Percentiles rank a stretch among this genome's conserved stretches.
Conservation (phyloP, 129 eudicot genomes). For the Pseudognaphalium luteoalbum region DNA sequence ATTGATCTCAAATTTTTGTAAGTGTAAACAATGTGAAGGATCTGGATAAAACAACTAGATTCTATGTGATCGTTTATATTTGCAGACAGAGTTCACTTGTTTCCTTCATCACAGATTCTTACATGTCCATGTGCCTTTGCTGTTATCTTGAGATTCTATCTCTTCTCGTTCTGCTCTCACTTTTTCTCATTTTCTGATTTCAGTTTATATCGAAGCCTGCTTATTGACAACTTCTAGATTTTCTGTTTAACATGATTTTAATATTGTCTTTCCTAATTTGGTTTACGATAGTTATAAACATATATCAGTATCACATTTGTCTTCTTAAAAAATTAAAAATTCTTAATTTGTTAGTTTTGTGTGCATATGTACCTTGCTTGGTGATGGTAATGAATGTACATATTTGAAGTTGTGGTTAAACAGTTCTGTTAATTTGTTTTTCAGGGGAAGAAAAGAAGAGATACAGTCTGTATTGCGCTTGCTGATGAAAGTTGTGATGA, state of each 20-base stretch:
- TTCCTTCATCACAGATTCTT: not conserved
- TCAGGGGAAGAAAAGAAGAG: slow-evolving; percentile 75
- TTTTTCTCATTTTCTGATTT: no score
- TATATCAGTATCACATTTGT: not conserved
- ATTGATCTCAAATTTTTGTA: not conserved
- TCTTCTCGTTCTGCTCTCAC: not conserved
- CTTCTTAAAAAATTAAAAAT: not conserved
- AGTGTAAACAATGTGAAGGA: not conserved
- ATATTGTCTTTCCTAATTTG: no score
- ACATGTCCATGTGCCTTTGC: not conserved
- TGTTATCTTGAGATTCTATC: slow-evolving; percentile 3
- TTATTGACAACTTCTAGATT: no score
- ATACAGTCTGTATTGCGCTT: slow-evolving; percentile 70
- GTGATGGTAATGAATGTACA: not conserved
- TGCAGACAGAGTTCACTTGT: not conserved
- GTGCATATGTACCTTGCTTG: slow-evolving; percentile 10
- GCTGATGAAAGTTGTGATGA: slow-evolving; percentile 78
- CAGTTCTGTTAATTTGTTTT: slow-evolving; percentile 6
- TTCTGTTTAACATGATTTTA: no score
- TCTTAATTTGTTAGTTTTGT: not conserved
- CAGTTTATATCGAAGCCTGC: no score
- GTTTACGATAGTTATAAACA: no score
- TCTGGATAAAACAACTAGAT: no score
- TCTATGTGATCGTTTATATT: no score
- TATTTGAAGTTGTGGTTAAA: not conserved